These are phyloP conservation scores for Fomitopsis schrenkii DNA, from an alignment of 1,284 basidiomycete species.

Conservation along the genomic window DNA sequence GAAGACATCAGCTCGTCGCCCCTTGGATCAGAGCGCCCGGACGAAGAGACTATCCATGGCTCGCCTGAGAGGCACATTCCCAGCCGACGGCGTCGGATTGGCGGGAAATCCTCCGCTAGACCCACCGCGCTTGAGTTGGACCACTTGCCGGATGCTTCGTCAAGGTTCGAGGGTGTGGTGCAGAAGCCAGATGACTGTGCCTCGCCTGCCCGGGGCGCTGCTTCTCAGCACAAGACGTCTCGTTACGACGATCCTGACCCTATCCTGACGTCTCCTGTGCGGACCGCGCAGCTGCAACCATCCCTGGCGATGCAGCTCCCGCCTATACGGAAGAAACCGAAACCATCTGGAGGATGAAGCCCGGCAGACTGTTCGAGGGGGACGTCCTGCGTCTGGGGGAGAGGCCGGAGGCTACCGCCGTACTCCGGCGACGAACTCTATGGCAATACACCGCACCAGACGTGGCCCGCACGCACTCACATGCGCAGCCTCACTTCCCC, in stretches of 20 bases:
- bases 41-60: background rate
- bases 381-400: background rate
- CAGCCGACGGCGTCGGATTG: background rate
- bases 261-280: conserved; percentile 11
- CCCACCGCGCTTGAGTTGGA: background rate
- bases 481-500: background rate
- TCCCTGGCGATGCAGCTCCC: conserved; percentile 29
- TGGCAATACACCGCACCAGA: background rate
- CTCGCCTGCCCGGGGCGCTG: conserved; percentile 1
- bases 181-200: background rate
- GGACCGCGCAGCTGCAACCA: conserved; percentile 29
- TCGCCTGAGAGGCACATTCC: background rate
- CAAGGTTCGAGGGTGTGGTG: too few species aligned
- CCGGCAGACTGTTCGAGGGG: background rate
- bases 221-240: background rate
- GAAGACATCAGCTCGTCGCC: conserved; percentile 18
- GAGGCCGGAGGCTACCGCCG: background rate
- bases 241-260: background rate
- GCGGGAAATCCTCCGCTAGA: background rate
- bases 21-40: conserved; percentile 1
- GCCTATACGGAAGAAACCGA: conserved; percentile 9
- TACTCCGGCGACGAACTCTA: background rate
- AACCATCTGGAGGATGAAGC: conserved; percentile 1
- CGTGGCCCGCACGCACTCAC: background rate
- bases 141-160: background rate